phyloP scores from a whole-genome alignment of 2,329 filamentous ascomycete species.

The Penicillium sp. region DNA sequence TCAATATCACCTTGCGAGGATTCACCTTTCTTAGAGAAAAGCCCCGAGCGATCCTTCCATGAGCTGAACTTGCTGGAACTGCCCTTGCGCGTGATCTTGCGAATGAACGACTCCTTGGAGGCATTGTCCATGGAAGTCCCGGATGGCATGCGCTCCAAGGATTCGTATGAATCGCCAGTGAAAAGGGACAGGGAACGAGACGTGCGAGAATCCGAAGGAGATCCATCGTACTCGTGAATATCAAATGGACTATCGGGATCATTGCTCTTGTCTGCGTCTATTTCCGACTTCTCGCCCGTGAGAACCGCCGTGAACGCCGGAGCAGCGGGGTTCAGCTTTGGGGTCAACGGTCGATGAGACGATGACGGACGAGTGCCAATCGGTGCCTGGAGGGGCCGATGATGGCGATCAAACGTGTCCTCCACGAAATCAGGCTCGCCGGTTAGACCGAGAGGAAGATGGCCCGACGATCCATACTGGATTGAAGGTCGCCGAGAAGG shows the following conservation, averaged over 20 bases:
- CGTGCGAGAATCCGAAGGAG: conserved; percentile 46
- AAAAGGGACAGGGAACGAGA: conserved; percentile 48
- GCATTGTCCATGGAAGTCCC: conserved; percentile 43
- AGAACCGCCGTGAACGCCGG: conserved; percentile 81
- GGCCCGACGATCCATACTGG: conserved; percentile 71
- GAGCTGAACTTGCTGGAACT: conserved; percentile 53
- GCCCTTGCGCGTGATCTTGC: conserved; percentile 53
- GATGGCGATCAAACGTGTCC: conserved; percentile 48
- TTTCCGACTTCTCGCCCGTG: conserved; percentile 51
- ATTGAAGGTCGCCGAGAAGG: conserved; percentile 79
- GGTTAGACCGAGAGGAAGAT: conserved; percentile 56
- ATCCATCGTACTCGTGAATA: conserved; percentile 39
- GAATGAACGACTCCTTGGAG: conserved; percentile 52
- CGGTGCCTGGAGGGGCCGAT: conserved; percentile 58
- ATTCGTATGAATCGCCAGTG: conserved; percentile 49
- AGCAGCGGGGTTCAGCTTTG: conserved; percentile 79
- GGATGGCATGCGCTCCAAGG: conserved; percentile 49
- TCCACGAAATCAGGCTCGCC: conserved; percentile 52
- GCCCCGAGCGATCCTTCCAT: conserved; percentile 51
- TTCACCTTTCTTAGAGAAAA: conserved; percentile 50
- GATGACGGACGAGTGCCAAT: conserved; percentile 77
- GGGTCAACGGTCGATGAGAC: conserved; percentile 55
- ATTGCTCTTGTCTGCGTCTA: conserved; percentile 36
- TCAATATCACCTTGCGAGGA: conserved; percentile 47
- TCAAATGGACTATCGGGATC: conserved; percentile 35